Base-by-base conservation (phyloP, 2,329 filamentous ascomycete genomes). In the Colletotrichum caudatum region DNA sequence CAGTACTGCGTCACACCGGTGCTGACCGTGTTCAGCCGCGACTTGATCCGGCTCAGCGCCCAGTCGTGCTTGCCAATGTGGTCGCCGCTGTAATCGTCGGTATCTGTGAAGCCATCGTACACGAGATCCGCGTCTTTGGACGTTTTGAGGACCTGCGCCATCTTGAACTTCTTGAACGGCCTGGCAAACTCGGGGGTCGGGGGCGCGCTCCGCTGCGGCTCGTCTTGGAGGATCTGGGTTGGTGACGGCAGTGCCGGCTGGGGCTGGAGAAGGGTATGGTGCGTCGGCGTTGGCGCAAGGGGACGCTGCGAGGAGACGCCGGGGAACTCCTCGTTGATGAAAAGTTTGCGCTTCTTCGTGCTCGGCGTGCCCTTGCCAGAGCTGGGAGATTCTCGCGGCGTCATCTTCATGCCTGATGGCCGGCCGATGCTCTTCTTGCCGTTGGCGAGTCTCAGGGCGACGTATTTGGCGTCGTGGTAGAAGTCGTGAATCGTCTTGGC, bases 391-490 rank as follows among this genome's bases (percentile, higher is more conserved):
- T 73, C 57, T 58, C 75, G 78, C 44, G 76, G 75, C 8, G 76
- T 75, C 26, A 81, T 80, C 72, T 82, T 85, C 73, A 84, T 82
- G 4, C 83, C 83, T 51, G 86, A 87, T 0, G 88, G 88, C 0
- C 88, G 82, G 9, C 88, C 88, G 8, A 90, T 89, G 73, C 87
- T 89, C 60, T 87, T 86, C 71, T 85, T 88, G 0, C 88, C 88
- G 69, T 86, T 85, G 78, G 87, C 86, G 33, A 80, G 78, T 9
- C 88, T 83, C 11, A 89, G 78, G 1, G 80, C 77, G 18, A 83
- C 81, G 1, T 89, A 78, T 76, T 89, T 89, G 0, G 80, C 78
- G 74, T 90, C 88, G 74, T 88, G 86, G 73, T 90, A 90, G 26
- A 90, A 83, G 74, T 87, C 83, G 63, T 87, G 84, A 1, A 87